Base-by-base conservation (phyloP, 495 filamentous ascomycete species). In the Lophiostoma macrostomum region DNA sequence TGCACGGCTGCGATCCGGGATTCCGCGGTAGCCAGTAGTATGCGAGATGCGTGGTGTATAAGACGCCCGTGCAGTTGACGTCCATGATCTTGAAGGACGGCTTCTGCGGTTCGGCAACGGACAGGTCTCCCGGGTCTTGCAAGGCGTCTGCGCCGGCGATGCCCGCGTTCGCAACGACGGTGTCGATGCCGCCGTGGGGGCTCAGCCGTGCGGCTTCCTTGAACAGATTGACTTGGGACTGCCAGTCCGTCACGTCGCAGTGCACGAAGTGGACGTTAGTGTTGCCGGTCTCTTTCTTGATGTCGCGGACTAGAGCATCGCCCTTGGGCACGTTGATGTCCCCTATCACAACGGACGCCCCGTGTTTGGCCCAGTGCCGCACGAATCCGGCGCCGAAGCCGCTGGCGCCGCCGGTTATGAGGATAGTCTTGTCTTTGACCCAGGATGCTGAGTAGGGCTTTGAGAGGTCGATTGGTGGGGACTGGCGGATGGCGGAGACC, bases 91-190 rank as follows among this genome's bases (percentile, higher is more conserved):
- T 67, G 19, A 82, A 71, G 12, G 70, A 57, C 1, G 82, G 84
- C 40, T 75, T 64, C 5, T 73, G 73, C 3, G 80, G 78, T 19
- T 68, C 63, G 4, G 74, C 69, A 18, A 59, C 62, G 51, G 73
- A 72, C 24, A 73, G 48, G 10, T 61, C 55, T 5, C 41, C 39
- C 0, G 74, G 73, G 20, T 56, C 24, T 45, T 75, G 70, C 20
- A 80, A 68, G 18, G 50, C 38, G 23, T 68, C 68, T 8, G 67
- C 54, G 0, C 60, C 55, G 3, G 78, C 74, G 42, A 87, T 79
- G 24, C 84, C 86, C 4, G 86, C 85, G 61, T 83, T 86, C 39
- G 83, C 81, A 45, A 87, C 76, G 0, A 88, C 79, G 23, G 74
- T 73, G 64, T 87, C 79, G 50, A 88, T 72, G 1, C 69, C 61